Evolutionary conservation across 2,329 filamentous ascomycete genomes (phyloP).

Genomic region (Tricladium varicosporioides): DNA sequence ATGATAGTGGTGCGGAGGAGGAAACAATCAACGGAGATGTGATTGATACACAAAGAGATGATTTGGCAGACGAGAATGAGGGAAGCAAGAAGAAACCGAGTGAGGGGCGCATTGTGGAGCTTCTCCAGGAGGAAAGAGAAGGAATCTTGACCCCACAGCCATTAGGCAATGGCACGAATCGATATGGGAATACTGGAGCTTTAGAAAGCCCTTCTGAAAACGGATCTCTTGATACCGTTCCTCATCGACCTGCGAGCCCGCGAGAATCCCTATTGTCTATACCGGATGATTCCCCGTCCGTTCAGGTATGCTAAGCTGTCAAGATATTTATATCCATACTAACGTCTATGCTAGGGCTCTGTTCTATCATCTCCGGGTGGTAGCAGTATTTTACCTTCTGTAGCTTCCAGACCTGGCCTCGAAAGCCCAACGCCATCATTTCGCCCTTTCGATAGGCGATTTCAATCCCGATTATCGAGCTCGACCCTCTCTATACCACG

Average conservation of each 20-base stretch:
- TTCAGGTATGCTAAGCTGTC: constrained; percentile 57
- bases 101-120: constrained; percentile 25
- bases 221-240: constrained; percentile 52
- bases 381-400: constrained; percentile 70
- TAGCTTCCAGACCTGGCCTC: constrained; percentile 63
- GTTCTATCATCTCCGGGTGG: constrained; percentile 65
- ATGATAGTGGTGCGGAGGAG: constrained; percentile 58
- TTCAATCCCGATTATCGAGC: constrained; percentile 75
- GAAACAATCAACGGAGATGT: constrained; percentile 42
- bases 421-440: constrained; percentile 77
- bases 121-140: constrained; percentile 31
- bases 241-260: constrained; percentile 62
- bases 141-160: constrained; percentile 24
- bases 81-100: constrained; percentile 26
- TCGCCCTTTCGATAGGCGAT: constrained; percentile 90
- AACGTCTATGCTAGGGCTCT: constrained; percentile 49
- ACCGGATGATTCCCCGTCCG: constrained; percentile 80
- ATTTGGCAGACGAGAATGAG: constrained; percentile 45
- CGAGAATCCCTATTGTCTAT: constrained; percentile 67
- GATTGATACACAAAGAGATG: constrained; percentile 33
- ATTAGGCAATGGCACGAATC: constrained; percentile 37
- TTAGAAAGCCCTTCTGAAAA: constrained; percentile 49
- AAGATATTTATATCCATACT: constrained; percentile 2
- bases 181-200: constrained; percentile 33
- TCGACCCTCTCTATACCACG: constrained; percentile 62